Conservation (phyloP, 768 basidiomycete genomes). For the Leccinum subgranulosum region DNA sequence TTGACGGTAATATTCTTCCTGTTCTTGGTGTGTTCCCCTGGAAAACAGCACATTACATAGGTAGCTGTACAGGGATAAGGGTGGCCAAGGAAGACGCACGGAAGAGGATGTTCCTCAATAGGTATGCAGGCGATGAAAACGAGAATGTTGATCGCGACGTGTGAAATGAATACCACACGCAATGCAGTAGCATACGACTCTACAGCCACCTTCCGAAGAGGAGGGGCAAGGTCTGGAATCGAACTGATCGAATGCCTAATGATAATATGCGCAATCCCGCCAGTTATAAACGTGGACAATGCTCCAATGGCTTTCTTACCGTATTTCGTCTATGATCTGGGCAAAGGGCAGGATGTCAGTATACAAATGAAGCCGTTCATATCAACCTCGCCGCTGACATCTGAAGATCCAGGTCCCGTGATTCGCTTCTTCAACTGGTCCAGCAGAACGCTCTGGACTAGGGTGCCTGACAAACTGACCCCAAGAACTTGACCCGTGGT, state of each 20-base stretch:
- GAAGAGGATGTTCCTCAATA: slow-evolving; percentile 70
- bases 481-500: slow-evolving; percentile 95
- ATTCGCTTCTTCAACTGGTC: slow-evolving; percentile 71
- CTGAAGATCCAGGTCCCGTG: slow-evolving; percentile 65
- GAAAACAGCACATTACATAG: slow-evolving; percentile 8
- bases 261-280: slow-evolving; percentile 25
- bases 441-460: slow-evolving; percentile 78
- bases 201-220: slow-evolving; percentile 57
- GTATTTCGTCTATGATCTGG: slow-evolving; percentile 72
- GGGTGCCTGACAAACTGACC: slow-evolving; percentile 81
- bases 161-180: slow-evolving; percentile 79
- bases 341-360: slow-evolving; percentile 20
- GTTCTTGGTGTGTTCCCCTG: slow-evolving; percentile 63
- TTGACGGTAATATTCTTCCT: slow-evolving; percentile 53
- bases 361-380: slow-evolving; percentile 19
- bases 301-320: slow-evolving; percentile 36
- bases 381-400: slow-evolving; percentile 49
- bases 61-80: slow-evolving; percentile 15
- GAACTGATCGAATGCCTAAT: slow-evolving; percentile 66
- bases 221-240: slow-evolving; percentile 62
- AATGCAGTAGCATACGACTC: slow-evolving; percentile 78
- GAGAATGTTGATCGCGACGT: slow-evolving; percentile 63
- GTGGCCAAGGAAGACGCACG: slow-evolving; percentile 28
- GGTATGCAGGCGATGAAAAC: slow-evolving; percentile 68
- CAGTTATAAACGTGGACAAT: slow-evolving; percentile 13